Conservation (phyloP, 441 rosid species). For the Adansonia gregorii region DNA sequence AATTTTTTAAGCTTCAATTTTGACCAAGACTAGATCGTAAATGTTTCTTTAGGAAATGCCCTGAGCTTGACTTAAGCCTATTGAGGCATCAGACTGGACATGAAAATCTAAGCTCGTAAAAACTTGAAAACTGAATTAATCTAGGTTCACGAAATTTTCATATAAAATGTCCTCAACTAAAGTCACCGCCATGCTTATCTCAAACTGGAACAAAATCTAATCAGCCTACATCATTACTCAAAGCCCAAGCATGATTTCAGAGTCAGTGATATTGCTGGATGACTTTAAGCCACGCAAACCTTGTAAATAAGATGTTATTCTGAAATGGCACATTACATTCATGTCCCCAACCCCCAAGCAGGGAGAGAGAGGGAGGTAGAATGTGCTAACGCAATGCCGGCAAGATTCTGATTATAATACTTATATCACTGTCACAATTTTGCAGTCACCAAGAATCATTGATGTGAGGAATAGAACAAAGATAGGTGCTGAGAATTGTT, state of each 20-base stretch:
- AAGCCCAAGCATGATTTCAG: not conserved
- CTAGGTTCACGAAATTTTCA: not conserved
- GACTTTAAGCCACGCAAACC: not conserved
- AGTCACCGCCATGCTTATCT: not conserved
- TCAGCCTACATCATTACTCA: not conserved
- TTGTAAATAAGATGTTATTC: not conserved
- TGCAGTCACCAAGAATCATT: not conserved
- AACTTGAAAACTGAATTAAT: slow-evolving; percentile 3
- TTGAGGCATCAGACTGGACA: not conserved
- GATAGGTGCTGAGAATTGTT: not conserved
- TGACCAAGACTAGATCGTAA: not conserved
- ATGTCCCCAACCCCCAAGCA: not conserved
- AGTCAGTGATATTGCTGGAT: not conserved
- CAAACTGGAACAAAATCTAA: not conserved
- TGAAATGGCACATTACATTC: slow-evolving; percentile 10
- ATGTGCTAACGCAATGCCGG: not conserved
- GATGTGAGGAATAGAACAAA: not conserved
- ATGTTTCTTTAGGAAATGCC: not conserved
- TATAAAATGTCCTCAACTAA: slow-evolving; percentile 9
- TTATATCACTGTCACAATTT: not conserved
- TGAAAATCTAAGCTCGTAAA: not conserved
- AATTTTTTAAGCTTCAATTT: not conserved
- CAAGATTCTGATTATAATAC: not conserved
- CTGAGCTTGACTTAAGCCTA: not conserved
- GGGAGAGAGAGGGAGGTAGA: not conserved